These are phyloP conservation scores for Podospora appendiculata DNA, from an alignment of 495 filamentous ascomycete species.

Conservation along the genomic window DNA sequence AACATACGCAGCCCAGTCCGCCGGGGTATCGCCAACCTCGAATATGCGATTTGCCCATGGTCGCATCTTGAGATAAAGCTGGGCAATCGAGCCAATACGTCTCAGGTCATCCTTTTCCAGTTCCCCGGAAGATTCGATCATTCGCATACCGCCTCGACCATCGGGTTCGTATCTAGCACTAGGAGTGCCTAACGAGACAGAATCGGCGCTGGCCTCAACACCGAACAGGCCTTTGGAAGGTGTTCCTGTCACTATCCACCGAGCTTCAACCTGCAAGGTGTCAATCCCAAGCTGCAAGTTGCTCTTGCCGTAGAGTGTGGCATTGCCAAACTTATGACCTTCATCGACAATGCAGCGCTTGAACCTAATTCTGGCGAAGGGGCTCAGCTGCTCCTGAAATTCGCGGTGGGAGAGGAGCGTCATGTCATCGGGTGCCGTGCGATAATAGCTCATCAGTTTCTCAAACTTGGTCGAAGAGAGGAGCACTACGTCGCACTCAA, in stretches of 20 bases:
- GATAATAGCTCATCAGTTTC: conserved; percentile 47
- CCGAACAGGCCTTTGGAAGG: conserved; percentile 77
- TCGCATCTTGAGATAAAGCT: conserved; percentile 62
- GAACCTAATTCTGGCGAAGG: conserved; percentile 67
- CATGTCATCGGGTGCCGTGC: conserved; percentile 1
- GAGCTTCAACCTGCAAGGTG: conserved; percentile 59
- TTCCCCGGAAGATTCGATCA: conserved; percentile 20
- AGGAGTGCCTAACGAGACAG: neutral
- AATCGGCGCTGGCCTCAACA: conserved; percentile 27
- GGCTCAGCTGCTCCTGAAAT: conserved; percentile 4
- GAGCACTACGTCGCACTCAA: conserved; percentile 69
- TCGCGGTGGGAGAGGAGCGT: conserved; percentile 1
- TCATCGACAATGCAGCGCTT: conserved; percentile 87
- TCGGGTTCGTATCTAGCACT: neutral
- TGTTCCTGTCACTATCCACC: conserved; percentile 90
- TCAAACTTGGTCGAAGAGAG: conserved; percentile 72
- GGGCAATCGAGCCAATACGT: conserved; percentile 61
- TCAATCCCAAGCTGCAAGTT: conserved; percentile 61
- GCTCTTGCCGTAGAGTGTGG: conserved; percentile 45
- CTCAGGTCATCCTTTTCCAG: conserved; percentile 67
- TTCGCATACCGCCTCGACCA: neutral
- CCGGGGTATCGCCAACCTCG: conserved; percentile 28
- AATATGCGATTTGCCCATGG: conserved; percentile 56
- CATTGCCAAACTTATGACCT: conserved; percentile 70
- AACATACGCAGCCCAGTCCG: conserved; percentile 69